These are phyloP conservation scores for Stachybotrys elegans DNA, from an alignment of 2,329 filamentous ascomycete species.

Conservation along the genomic window DNA sequence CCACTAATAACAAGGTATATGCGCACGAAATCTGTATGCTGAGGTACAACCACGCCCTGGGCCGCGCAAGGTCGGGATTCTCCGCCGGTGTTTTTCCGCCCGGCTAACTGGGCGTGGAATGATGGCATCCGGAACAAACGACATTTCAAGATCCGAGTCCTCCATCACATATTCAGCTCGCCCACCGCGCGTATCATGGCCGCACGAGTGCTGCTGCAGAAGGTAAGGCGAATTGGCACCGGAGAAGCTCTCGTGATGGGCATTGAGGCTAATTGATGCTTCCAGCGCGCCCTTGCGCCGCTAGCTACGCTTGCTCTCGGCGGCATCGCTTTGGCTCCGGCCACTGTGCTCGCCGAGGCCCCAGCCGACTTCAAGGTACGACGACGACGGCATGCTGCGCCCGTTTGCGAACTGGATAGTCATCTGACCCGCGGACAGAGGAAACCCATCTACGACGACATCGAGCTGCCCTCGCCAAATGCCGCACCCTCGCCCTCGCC, in stretches of 20 bases:
- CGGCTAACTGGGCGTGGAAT: conserved; percentile 12
- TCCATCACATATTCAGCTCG: conserved; percentile 14
- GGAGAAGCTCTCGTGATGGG: too few species aligned
- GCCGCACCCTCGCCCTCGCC: conserved; percentile 19
- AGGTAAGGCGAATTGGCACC: too few species aligned
- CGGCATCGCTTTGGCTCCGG: conserved; percentile 41
- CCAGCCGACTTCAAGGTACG: conserved; percentile 29
- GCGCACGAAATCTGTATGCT: not conserved
- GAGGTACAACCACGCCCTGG: not conserved
- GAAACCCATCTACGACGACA: conserved; percentile 80
- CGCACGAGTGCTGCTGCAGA: conserved; percentile 54
- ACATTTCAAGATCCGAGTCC: conserved; percentile 19
- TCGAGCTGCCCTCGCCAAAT: conserved; percentile 39
- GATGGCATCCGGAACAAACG: conserved; percentile 14
- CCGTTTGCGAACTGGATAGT: not conserved
- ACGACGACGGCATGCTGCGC: not conserved
- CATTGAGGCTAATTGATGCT: conserved; percentile 22
- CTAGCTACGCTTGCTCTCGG: conserved; percentile 48
- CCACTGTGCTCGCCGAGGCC: conserved; percentile 47
- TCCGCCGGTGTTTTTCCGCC: conserved; percentile 24
- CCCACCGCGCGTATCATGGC: conserved; percentile 53
- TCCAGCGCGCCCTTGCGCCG: conserved; percentile 47
- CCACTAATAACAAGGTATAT: conserved; percentile 5
- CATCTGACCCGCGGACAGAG: conserved; percentile 22
- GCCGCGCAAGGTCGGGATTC: conserved; percentile 12